A percentile compares a stretch with the other conserved stretches of the same genome.
Evolutionary conservation across 495 filamentous ascomycete genomes (phyloP).

Genomic region (Annulohypoxylon moriforme): DNA sequence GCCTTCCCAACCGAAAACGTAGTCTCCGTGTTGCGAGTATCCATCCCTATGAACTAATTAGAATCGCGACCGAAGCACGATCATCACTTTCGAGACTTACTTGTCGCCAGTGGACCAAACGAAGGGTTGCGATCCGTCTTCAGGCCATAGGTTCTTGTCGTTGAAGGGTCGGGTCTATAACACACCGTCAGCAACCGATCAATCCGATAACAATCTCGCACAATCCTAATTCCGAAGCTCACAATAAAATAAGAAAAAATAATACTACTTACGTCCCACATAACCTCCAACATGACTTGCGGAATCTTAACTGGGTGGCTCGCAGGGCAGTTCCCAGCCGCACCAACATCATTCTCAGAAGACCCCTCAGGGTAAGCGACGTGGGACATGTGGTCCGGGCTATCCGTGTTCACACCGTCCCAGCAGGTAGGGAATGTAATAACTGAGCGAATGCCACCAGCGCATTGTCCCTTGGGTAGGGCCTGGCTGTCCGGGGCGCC

Average conservation of each 20-base stretch:
- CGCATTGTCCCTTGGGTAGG: conserved; percentile 38
- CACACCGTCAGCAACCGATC: conserved; percentile 14
- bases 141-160: conserved; percentile 50
- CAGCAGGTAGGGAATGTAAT: conserved; percentile 63
- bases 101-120: conserved; percentile 49
- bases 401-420: conserved; percentile 75
- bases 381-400: conserved; percentile 69
- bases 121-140: conserved; percentile 52
- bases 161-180: conserved; percentile 50
- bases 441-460: conserved; percentile 51
- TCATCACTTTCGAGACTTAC: conserved; percentile 38
- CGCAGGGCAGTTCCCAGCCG: conserved; percentile 69
- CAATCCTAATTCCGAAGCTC: no score
- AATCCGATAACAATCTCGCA: no score
- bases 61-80: background rate
- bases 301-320: conserved; percentile 63
- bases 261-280: conserved; percentile 50
- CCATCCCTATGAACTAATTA: conserved; percentile 44
- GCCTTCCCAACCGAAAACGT: conserved; percentile 56
- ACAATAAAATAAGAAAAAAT: background rate
- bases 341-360: conserved; percentile 21
- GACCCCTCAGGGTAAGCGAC: conserved; percentile 56
- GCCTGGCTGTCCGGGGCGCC: conserved; percentile 45
- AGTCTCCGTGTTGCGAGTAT: conserved; percentile 54
- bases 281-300: conserved; percentile 50